Base-by-base conservation (phyloP, 805 yeast genomes). In the Pichia deserticola region DNA sequence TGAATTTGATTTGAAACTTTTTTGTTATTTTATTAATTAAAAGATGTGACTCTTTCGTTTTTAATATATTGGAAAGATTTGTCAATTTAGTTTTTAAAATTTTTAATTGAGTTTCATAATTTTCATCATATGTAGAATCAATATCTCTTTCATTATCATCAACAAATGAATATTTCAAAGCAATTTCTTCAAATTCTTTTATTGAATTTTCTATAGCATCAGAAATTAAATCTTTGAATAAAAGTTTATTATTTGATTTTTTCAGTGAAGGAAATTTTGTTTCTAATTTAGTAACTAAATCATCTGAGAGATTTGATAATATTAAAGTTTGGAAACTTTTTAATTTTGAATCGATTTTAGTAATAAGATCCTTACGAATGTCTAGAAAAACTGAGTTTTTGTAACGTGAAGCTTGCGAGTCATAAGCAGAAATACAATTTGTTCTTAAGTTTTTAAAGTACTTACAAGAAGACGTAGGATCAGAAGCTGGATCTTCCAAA, bases 381-480 rank as follows among this genome's bases (percentile, higher is more conserved):
- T 81, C 84, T 40, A 71, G 60, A 63, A 86, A 93, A 2, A 90
- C 95, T 3, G 75, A 51, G 37, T 71, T 65, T 46, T 79, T 75
- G 62, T 93, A 93, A 49, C 89, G 79, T 1, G 93, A 76, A 1
- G 98, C 99, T 50, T 75, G 73, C 5, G 70, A 58, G 60, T 89
- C 95, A 64, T 80, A 92, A 11, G 67, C 61, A 0, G 66, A 69
- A 12, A 89, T 58, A 3, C 82, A 74, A 3, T 66, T 63, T 2
- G 67, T 55, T 42, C 80, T 72, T 37, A 86, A 66, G 12, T 63
- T 63, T 8, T 61, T 60, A 55, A 86, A 63, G 1, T 61, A 54
- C 5, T 61, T 55, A 1, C 84, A 81, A 27, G 84, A 59, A 9
- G 59, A 61, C 13, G 63, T 54, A 20, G 62, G 57, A 5, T 52